Evolutionary conservation across 805 yeast species (phyloP), one percentile per base, ranked within the genome.

Genomic region (Candida saitoana): DNA sequence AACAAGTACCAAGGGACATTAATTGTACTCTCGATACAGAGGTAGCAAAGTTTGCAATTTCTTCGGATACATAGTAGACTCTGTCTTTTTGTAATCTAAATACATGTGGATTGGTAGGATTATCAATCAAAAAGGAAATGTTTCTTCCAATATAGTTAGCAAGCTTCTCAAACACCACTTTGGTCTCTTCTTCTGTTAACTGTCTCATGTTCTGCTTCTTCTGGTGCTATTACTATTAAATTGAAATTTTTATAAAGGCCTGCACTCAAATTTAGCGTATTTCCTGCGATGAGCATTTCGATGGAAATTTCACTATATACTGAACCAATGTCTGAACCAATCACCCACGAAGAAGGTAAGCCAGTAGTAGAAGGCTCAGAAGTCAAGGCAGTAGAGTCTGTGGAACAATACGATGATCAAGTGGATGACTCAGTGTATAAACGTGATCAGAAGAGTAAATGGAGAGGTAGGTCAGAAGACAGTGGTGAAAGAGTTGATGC

Each of bases 71-170:
- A 60, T 91, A 93, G 71, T 93, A 93, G 0, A 93, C 99, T 58
- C 99, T 70, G 62, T 93, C 98, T 64, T 93, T 93, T 63, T 93
- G 99, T 46, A 93, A 74, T 62, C 99, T 79, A 74, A 93, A 88
- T 31, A 95, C 96, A 67, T 89, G 96, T 15, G 96, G 95, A 52
- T 87, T 86, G 50, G 84, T 84, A 39, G 80, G 79, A 57, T 88
- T 84, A 55, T 91, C 95, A 45, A 93, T 87, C 44, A 93, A 69
- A 47, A 81, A 81, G 4, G 96, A 80, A 44, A 93, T 91, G 65
- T 91, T 93, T 62, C 96, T 77, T n/a, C 99, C 99, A 51, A 93
- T 87, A 58, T 93, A 93, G 63, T 85, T 91, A 47, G 98, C 97
- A 43, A 93, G 77, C 67, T 93, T 93, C 60, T 93, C 98, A 62